These are phyloP conservation scores for Dictyostelium brefeldianum DNA, from an alignment of 78 protist species.

Conservation along the genomic window DNA sequence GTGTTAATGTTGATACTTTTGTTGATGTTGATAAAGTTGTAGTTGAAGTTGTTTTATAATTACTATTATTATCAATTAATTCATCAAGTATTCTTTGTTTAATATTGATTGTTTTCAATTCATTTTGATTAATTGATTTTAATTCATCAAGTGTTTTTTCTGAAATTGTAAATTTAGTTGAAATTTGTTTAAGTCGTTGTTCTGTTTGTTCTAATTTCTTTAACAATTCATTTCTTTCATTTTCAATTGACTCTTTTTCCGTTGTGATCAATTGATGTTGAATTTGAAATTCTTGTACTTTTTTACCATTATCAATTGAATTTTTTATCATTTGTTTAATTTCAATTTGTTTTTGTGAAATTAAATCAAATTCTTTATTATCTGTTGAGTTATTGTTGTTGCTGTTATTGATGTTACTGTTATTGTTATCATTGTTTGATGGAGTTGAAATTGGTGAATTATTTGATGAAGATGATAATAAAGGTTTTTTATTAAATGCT, in stretches of 20 bases:
- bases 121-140: neutral
- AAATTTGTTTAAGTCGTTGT: neutral
- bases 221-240: neutral
- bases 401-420: neutral
- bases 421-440: neutral
- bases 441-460: conserved; percentile 6
- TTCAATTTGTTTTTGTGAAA: conserved; percentile 5
- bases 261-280: neutral
- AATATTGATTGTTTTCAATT: neutral
- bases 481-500: neutral
- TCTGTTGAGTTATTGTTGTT: neutral
- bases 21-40: neutral
- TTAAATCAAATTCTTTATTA: neutral
- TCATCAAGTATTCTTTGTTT: conserved; percentile 3
- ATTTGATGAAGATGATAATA: neutral
- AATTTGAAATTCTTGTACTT: neutral
- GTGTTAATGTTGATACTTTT: neutral
- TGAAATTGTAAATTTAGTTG: neutral
- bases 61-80: neutral
- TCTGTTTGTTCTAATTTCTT: neutral
- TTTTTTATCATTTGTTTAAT: neutral
- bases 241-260: neutral
- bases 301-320: neutral
- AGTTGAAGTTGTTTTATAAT: neutral
- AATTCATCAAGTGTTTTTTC: neutral